Percentiles rank a stretch among this genome's conserved stretches.
Conservation (phyloP, 169 alveolate species). For the Fabrea salina region DNA sequence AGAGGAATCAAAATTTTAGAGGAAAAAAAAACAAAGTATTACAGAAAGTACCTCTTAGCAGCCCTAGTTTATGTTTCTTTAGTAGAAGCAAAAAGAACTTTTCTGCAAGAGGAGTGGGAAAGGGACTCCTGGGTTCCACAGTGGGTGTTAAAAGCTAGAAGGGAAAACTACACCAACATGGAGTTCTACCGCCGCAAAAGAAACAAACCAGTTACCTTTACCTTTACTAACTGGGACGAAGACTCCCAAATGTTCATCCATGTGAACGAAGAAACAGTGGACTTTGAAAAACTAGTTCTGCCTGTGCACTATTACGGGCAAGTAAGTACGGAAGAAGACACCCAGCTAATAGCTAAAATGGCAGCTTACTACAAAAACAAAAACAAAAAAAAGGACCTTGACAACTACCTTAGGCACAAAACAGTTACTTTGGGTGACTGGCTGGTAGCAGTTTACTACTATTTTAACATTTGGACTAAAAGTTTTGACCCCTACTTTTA, state of each 20-base stretch:
- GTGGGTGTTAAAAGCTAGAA: not conserved
- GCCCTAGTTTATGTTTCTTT: not conserved
- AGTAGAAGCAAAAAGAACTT: not conserved
- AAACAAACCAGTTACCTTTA: not conserved
- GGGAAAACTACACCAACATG: slow-evolving; percentile 11
- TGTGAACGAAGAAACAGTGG: slow-evolving; percentile 9
- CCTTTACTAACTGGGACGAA: not conserved
- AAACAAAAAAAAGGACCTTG: slow-evolving; percentile 24
- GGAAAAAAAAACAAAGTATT: not conserved
- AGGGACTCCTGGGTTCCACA: not conserved
- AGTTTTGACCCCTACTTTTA: slow-evolving; percentile 30
- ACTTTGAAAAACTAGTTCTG: slow-evolving; percentile 26
- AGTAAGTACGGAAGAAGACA: not conserved
- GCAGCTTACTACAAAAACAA: not conserved
- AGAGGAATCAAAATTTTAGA: slow-evolving; percentile 8
- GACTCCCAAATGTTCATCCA: slow-evolving; percentile 7
- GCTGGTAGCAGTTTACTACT: slow-evolving; percentile 10
- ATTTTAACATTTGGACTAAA: slow-evolving; percentile 14
- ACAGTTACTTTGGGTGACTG: slow-evolving; percentile 9
- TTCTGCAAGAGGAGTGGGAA: slow-evolving; percentile 24
- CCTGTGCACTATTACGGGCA: slow-evolving; percentile 24
- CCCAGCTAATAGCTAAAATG: not conserved
- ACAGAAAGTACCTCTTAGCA: not conserved
- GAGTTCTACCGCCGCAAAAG: not conserved
- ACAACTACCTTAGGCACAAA: slow-evolving; percentile 10